Conservation (phyloP, 2,329 filamentous ascomycete species). For the Fusarium sp. region DNA sequence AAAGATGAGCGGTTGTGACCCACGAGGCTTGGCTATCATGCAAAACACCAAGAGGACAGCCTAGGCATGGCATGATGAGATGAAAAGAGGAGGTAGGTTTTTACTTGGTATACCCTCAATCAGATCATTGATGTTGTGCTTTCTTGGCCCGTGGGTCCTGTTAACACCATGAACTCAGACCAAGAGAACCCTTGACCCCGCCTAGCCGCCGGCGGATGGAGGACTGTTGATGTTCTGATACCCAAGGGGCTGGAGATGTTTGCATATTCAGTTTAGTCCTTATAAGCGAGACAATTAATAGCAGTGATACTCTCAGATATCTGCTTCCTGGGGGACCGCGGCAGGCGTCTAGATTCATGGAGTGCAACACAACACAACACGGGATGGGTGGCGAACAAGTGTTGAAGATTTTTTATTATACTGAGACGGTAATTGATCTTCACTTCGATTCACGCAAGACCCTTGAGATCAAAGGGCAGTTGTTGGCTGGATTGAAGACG, state of each 20-base stretch:
- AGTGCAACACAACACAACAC: slow-evolving; percentile 19
- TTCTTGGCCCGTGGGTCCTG: slow-evolving; percentile 12
- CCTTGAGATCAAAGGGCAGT: not conserved
- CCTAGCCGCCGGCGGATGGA: not conserved
- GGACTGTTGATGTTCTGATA: slow-evolving; percentile 15
- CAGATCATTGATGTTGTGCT: slow-evolving; percentile 24
- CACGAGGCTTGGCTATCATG: slow-evolving; percentile 17
- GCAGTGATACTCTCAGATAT: not conserved
- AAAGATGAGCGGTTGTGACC: not conserved
- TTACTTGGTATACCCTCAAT: slow-evolving; percentile 24
- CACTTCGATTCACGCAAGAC: not conserved
- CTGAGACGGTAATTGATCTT: not conserved
- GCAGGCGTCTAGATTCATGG: slow-evolving; percentile 4
- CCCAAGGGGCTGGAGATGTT: slow-evolving; percentile 25
- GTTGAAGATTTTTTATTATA: not conserved
- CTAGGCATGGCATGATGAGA: slow-evolving; percentile 15
- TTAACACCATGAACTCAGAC: not conserved
- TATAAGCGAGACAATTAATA: not conserved
- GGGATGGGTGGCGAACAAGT: slow-evolving; percentile 24
- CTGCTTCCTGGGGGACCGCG: not conserved
- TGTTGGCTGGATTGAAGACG: slow-evolving; percentile 3
- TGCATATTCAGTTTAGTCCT: slow-evolving; percentile 16
- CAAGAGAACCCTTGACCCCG: slow-evolving; percentile 10
- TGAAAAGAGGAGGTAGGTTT: not conserved
- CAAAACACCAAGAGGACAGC: slow-evolving; percentile 19